Evolutionary conservation across 306 rosid species (phyloP), one percentile per base, ranked within the genome.

Genomic region (Hippophae gyantsensis): DNA sequence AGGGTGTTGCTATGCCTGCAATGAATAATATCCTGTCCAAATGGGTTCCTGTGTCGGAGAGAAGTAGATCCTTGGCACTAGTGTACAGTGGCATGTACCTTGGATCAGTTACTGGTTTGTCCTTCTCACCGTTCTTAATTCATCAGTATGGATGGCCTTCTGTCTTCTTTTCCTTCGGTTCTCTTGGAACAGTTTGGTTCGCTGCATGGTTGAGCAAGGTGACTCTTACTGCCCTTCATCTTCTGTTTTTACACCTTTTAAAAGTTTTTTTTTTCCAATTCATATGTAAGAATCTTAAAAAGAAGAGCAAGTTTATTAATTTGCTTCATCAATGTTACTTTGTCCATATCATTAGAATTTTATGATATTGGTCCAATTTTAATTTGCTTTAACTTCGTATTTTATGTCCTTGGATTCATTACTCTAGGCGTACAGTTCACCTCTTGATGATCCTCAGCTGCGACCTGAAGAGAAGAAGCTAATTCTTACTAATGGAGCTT

Each of bases 1-100:
- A 93, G 97, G 99, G 99, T 42, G 99, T 93, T 68, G 99, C 99
- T 44, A 93, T 93, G 99, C 99, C 97, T 38, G 99, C 99, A 57
- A 93, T 93, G 99, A 93, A 93, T 65, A 93, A 93, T 63, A 86
- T 93, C 64, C 84, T 93, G 61, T 88, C 99, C 32, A 93, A 84
- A 70, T 93, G 99, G 99, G 78, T 93, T 73, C 99, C 99, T 7
- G 97, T 93, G 68, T 77, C 99, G 51, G 99, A 93, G 79, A 80
- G 99, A 74, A 93, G 99, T 62, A 78, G 99, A 68, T 89, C 97
- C 18, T 79, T 92, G 62, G 93, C 99, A 1, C 73, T 93, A 48
- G 99, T 93, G 52, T 93, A 93, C 81, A 93, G 99, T 66, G 99
- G 99, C 63, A 93, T 93, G 99, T 93, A 93, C 81, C 89, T 93